These are phyloP conservation scores for Eucalyptus dawsonii DNA, from an alignment of 345 rosid species.

Conservation along the genomic window DNA sequence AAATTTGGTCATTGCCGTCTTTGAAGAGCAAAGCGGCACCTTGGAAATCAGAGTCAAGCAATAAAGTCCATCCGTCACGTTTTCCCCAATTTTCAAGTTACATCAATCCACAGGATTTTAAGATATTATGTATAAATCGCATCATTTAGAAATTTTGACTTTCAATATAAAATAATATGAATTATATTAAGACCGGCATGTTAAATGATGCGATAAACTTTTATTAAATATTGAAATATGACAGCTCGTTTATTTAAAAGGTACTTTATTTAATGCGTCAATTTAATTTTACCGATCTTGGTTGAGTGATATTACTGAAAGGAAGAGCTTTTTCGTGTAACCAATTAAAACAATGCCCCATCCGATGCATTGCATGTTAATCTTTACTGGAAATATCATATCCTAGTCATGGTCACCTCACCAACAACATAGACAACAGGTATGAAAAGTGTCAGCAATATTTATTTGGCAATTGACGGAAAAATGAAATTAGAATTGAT, in stretches of 20 bases:
- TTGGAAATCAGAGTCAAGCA: background rate
- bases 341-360: background rate
- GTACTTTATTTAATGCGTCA: background rate
- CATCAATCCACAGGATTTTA: background rate
- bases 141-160: background rate
- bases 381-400: background rate
- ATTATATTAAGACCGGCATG: background rate
- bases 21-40: background rate
- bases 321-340: background rate
- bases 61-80: background rate
- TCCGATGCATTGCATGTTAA: background rate
- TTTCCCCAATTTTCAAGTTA: background rate
- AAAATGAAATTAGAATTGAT: background rate
- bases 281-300: no score
- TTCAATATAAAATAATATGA: background rate
- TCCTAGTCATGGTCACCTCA: background rate
- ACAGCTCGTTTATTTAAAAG: background rate
- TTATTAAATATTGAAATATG: background rate
- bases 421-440: background rate
- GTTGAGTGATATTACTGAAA: no score
- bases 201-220: background rate
- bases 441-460: background rate
- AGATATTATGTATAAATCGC: no score
- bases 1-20: background rate
- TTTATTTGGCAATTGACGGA: background rate